Base-by-base conservation (phyloP, 1,284 basidiomycete genomes). In the Cutaneotrichosporon cavernicola region DNA sequence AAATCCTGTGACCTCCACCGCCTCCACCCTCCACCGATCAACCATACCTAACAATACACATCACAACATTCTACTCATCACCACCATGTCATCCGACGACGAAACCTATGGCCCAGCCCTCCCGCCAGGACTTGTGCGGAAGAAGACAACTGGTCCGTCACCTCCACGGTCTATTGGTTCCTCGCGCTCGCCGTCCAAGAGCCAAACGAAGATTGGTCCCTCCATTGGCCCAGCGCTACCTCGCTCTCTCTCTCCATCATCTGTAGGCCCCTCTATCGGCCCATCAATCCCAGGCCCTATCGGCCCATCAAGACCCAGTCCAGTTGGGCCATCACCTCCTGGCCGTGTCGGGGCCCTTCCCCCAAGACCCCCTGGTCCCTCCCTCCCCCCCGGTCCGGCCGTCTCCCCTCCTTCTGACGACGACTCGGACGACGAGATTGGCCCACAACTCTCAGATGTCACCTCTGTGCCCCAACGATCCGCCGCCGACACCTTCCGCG, bases 401-500 rank as follows among this genome's bases (percentile, higher is more conserved):
- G 52, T 38, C 34, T 58, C 63, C 38, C n/a, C 55, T 13, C 49
- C 52, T 5, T 56, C 64, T 10, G 66, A 68, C 26, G 46, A 56
- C 6, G 71, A 69, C 56, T 62, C 60, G 7, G 71, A 74, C 56
- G 74, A 76, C 60, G 75, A 77, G 51, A 70, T 73, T 26, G 73
- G 71, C 14, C 73, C 73, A 6, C 32, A 53, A 11, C 70, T 68
- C 13, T n/a, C 43, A 7, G 43, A 18, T 22, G n/a, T 13, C 31
- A 40, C 22, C 18, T 40, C 56, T 14, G 64, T 21, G 1, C 4
- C 18, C 11, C 21, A 63, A 21, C 50, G 43, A 65, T 77, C 76
- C 11, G 90, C 87, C 2, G 89, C 92, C 2, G 81, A 86, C 56
- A 87, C 89, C 73, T 94, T 96, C 70, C 79, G 90, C 70, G 91